phyloP scores from a whole-genome alignment of 148 eudicot species.

The Hydrangea macrophylla region DNA sequence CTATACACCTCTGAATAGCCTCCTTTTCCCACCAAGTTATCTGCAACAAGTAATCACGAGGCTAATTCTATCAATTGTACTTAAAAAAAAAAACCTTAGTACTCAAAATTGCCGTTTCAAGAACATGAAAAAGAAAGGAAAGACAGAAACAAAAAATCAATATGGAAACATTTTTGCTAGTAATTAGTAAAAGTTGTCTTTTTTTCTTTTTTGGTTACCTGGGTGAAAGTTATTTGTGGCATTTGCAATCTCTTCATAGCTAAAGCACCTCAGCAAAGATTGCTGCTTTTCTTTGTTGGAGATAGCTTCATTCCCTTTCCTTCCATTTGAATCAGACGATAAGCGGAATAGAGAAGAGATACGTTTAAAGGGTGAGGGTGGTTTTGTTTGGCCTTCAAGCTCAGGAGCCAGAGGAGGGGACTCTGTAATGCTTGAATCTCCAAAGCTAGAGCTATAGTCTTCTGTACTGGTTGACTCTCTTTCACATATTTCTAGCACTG shows the following conservation, averaged over 20 bases:
- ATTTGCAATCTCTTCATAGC: slow-evolving; percentile 62
- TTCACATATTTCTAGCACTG: slow-evolving; percentile 45
- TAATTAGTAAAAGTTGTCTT: neutral
- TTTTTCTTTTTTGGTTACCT: slow-evolving; percentile 45
- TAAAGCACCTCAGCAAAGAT: slow-evolving; percentile 64
- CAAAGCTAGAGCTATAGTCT: slow-evolving; percentile 51
- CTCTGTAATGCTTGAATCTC: slow-evolving; percentile 35
- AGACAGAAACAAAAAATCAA: too few relatives aligned
- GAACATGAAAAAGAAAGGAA: neutral
- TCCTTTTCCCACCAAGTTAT: slow-evolving; percentile 82
- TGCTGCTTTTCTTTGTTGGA: slow-evolving; percentile 30
- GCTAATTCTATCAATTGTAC: neutral
- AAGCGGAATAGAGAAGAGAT: slow-evolving; percentile 54
- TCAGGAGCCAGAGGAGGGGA: slow-evolving; percentile 13
- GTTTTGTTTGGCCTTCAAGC: slow-evolving; percentile 18
- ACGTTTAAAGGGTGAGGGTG: slow-evolving; percentile 44
- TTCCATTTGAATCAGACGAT: slow-evolving; percentile 30
- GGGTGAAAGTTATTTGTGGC: slow-evolving; percentile 69
- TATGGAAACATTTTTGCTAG: neutral
- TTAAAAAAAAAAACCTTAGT: too few relatives aligned
- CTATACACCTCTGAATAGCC: slow-evolving; percentile 89
- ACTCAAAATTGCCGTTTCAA: neutral
- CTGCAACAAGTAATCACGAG: slow-evolving; percentile 30
- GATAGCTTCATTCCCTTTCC: slow-evolving; percentile 19
- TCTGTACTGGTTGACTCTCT: slow-evolving; percentile 42